phyloP scores from a whole-genome alignment of 2,329 filamentous ascomycete species.

The Cadophora luteo-olivacea region DNA sequence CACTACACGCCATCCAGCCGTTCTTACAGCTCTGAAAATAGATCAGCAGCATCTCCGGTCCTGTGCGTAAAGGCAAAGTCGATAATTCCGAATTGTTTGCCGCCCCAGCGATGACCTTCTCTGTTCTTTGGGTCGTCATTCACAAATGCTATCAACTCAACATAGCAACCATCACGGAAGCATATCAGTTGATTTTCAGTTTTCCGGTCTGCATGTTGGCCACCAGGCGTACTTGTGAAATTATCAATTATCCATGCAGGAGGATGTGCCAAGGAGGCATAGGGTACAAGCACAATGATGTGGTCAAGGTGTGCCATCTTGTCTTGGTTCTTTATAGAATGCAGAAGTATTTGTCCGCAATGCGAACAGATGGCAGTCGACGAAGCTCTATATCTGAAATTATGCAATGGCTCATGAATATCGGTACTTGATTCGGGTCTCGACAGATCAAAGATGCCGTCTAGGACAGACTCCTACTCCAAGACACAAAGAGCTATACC shows the following conservation, averaged over 20 bases:
- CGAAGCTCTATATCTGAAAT: background rate
- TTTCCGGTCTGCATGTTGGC: constrained; percentile 63
- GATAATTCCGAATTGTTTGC: constrained; percentile 57
- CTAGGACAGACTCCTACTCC: background rate
- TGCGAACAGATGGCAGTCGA: background rate
- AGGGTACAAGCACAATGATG: constrained; percentile 67
- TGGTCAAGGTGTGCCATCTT: constrained; percentile 58
- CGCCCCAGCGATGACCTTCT: constrained; percentile 64
- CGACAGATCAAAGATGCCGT: background rate
- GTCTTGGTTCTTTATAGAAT: background rate
- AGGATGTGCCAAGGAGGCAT: constrained; percentile 52
- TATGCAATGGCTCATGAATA: background rate
- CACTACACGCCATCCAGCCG: constrained; percentile 25
- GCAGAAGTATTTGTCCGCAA: too few species aligned
- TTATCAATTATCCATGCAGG: constrained; percentile 57
- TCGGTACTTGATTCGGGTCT: background rate
- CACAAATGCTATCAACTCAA: constrained; percentile 54
- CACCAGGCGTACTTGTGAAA: constrained; percentile 66
- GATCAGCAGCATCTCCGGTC: constrained; percentile 44
- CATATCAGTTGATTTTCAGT: constrained; percentile 69
- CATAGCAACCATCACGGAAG: constrained; percentile 67
- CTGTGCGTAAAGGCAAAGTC: constrained; percentile 65
- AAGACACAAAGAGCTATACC: background rate
- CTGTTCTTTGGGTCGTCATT: constrained; percentile 48
- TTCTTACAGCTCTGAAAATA: constrained; percentile 40